Conservation (phyloP, 192 early-diverging fungal genomes). For the Backusella tarrabulga region DNA sequence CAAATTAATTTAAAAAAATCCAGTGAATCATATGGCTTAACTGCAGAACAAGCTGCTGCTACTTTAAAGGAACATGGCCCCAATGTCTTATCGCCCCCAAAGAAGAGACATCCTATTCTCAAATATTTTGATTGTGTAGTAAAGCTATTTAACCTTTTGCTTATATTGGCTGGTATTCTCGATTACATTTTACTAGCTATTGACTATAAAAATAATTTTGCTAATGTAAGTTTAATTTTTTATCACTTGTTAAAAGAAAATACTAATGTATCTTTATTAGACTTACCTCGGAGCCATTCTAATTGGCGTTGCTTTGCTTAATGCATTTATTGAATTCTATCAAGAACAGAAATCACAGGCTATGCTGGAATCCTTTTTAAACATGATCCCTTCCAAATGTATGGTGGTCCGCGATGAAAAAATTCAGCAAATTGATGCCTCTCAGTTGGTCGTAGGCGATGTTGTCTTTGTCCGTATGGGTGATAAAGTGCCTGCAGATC, state of each 20-base stretch:
- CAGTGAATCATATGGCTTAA: conserved; percentile 68
- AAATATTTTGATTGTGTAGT: conserved; percentile 75
- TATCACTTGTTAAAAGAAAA: not conserved
- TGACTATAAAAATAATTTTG: conserved; percentile 71
- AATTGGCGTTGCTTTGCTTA: conserved; percentile 83
- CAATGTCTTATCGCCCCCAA: conserved; percentile 87
- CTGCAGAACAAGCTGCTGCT: conserved; percentile 55
- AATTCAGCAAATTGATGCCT: conserved; percentile 63
- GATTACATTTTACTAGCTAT: conserved; percentile 80
- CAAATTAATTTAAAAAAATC: conserved; percentile 61
- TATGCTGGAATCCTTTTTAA: conserved; percentile 87
- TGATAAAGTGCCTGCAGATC: conserved; percentile 94
- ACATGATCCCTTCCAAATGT: conserved; percentile 86
- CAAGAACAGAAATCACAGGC: conserved; percentile 89
- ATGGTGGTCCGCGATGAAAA: conserved; percentile 77
- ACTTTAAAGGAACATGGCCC: conserved; percentile 73
- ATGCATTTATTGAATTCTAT: conserved; percentile 91
- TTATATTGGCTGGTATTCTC: conserved; percentile 79
- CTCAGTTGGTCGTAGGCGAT: conserved; percentile 83
- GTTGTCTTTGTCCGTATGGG: conserved; percentile 88
- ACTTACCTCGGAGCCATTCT: conserved; percentile 89
- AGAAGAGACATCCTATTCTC: conserved; percentile 71
- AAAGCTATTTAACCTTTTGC: conserved; percentile 86
- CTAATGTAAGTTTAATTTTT: conserved; percentile 61
- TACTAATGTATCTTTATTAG: conserved; percentile 37